Base-by-base conservation (phyloP, 2,329 filamentous ascomycete species). In the Fusarium temperatum region DNA sequence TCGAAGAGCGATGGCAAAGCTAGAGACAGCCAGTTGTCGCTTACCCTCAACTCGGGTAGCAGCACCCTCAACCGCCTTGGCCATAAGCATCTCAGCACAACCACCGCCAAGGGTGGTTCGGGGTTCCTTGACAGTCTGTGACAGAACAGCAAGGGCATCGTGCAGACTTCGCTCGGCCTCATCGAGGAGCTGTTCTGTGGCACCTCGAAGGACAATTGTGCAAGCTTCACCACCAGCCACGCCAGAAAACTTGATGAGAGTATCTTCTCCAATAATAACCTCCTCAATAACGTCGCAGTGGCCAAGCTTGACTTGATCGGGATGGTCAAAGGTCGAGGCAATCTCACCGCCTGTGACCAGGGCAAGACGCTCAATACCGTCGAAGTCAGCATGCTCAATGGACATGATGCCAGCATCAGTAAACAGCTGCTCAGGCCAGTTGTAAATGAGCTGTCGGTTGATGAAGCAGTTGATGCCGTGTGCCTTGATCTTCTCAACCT, bases 401-500 rank as follows among this genome's bases (percentile, higher is more conserved):
- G 95, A 98, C 88, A 97, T 94, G 84, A 99, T 98, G 72, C 96
- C 96, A 13, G 95, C 96, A 83, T 99, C 96, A 41, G 96, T 95
- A 81, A 99, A 99, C 53, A 99, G 92, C 85, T 99, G 96, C 85
- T 99, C 96, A 11, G 96, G 96, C 96, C 96, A 99, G 89, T 99
- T 99, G 89, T 99, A 99, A 86, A 99, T 99, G 74, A 99, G 91
- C 84, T 99, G 96, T 78, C 96, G 89, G 89, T 99, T 99, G 84
- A 99, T 98, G 84, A 99, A 99, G 88, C 96, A 98, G 89, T 99
- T 99, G 86, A 99, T 98, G 68, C 96, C 96, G 81, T 99, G 96
- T 53, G 94, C 90, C 90, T 98, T 99, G 87, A 99, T 99, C 84
- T 94, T 96, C 74, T 99, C 96, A 51, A 99, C 96, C 89, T 99